phyloP scores from a whole-genome alignment of 768 basidiomycete species.

The Lyophyllum decastes region DNA sequence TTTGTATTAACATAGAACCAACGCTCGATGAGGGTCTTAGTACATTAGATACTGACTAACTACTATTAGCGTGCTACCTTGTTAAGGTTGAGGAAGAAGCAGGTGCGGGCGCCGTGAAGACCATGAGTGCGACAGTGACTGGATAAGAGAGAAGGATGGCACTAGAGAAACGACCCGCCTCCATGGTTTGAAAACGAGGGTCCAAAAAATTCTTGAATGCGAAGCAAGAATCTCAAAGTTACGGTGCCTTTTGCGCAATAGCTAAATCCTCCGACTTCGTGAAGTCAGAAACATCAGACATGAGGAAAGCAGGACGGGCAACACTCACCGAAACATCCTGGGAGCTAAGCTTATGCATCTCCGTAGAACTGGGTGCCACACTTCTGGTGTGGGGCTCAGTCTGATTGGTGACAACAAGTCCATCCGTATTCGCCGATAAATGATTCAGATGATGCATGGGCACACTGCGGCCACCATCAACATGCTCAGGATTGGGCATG shows the following conservation, averaged over 20 bases:
- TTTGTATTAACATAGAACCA: no score
- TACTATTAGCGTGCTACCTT: no score
- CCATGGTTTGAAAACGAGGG: background rate
- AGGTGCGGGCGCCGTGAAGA: no score
- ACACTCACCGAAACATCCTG: background rate
- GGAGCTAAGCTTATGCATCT: background rate
- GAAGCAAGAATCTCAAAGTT: background rate
- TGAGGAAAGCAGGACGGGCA: background rate
- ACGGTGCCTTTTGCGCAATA: background rate
- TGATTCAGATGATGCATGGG: background rate
- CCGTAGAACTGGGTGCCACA: background rate
- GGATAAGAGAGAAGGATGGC: no score
- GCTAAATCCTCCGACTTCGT: background rate
- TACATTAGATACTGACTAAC: no score
- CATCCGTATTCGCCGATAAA: background rate
- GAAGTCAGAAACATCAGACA: background rate
- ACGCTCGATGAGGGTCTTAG: no score
- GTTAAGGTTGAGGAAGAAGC: no score
- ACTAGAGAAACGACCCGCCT: no score
- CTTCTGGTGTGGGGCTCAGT: background rate
- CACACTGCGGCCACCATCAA: background rate
- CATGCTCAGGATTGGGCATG: background rate
- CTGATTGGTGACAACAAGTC: background rate
- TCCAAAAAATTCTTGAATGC: background rate
- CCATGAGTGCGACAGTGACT: no score